phyloP scores from a whole-genome alignment of 108 stramenopile species.

The Cyclotella atomus region DNA sequence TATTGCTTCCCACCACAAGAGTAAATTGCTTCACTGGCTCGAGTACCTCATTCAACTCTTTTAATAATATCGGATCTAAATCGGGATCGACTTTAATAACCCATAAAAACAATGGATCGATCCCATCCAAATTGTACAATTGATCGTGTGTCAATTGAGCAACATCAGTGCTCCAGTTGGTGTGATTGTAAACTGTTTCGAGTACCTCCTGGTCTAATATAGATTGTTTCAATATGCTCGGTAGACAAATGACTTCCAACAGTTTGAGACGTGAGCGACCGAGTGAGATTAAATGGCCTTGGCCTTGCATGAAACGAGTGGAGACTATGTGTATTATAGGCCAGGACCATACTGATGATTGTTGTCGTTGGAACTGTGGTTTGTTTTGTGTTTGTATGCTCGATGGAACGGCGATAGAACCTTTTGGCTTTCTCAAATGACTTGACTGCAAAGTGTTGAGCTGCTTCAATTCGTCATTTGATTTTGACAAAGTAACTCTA shows the following conservation, averaged over 20 bases:
- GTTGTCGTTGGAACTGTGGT: background rate
- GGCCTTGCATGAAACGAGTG: constrained; percentile 89
- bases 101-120: constrained; percentile 69
- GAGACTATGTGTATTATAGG: constrained; percentile 77
- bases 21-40: constrained; percentile 53
- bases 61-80: constrained; percentile 46
- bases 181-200: constrained; percentile 18
- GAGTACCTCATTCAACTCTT: constrained; percentile 43
- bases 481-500: background rate
- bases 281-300: constrained; percentile 56
- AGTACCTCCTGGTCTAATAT: constrained; percentile 18
- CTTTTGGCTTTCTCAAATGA: background rate
- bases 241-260: constrained; percentile 70
- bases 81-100: constrained; percentile 85
- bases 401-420: too few relatives aligned
- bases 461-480: background rate
- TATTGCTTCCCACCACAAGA: constrained; percentile 67
- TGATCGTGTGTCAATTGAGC: background rate
- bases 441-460: background rate
- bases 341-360: constrained; percentile 34
- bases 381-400: too few relatives aligned
- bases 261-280: constrained; percentile 68
- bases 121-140: constrained; percentile 13
- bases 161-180: constrained; percentile 24
- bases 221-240: constrained; percentile 51